A percentile compares a stretch with the other conserved stretches of the same genome.
Evolutionary conservation across 2,329 filamentous ascomycete species (phyloP).

Genomic region (Chrysosporium queenslandicum): DNA sequence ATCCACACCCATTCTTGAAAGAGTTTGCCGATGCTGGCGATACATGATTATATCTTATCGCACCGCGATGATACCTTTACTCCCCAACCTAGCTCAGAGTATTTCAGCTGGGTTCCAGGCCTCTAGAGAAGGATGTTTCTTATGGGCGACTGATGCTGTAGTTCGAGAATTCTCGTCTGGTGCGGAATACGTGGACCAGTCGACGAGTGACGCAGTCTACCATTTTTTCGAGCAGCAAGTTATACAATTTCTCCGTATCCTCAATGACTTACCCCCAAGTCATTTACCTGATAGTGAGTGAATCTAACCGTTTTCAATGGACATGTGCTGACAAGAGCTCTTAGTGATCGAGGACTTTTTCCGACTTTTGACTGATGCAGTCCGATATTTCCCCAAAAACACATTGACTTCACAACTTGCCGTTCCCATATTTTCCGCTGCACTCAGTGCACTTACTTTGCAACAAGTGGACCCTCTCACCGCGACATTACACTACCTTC

Average conservation of each 20-base stretch:
- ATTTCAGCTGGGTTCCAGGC: conserved; percentile 73
- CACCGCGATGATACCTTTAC: conserved; percentile 72
- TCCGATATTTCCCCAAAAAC: conserved; percentile 83
- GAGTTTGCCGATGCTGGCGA: conserved; percentile 89
- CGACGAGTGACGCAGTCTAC: conserved; percentile 81
- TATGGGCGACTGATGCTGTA: conserved; percentile 96
- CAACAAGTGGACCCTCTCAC: conserved; percentile 87
- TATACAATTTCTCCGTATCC: conserved; percentile 74
- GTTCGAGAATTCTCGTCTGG: conserved; percentile 91
- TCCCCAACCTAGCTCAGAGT: conserved; percentile 78
- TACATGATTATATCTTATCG: conserved; percentile 96
- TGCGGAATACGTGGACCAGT: conserved; percentile 67
- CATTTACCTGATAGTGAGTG: conserved; percentile 60
- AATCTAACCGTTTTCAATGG: conserved; percentile 13
- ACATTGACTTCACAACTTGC: conserved; percentile 71
- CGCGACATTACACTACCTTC: conserved; percentile 83
- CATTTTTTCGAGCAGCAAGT: conserved; percentile 91
- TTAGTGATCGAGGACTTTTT: conserved; percentile 91
- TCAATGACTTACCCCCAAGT: conserved; percentile 70
- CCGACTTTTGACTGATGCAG: conserved; percentile 78
- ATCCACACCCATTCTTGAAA: conserved; percentile 82
- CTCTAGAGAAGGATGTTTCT: conserved; percentile 87
- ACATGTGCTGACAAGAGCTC: neutral
- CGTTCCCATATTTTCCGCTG: conserved; percentile 74
- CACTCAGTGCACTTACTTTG: conserved; percentile 72